Evolutionary conservation across 495 filamentous ascomycete species (phyloP), one percentile per base, ranked within the genome.

Genomic region (Penicillium pulvis): DNA sequence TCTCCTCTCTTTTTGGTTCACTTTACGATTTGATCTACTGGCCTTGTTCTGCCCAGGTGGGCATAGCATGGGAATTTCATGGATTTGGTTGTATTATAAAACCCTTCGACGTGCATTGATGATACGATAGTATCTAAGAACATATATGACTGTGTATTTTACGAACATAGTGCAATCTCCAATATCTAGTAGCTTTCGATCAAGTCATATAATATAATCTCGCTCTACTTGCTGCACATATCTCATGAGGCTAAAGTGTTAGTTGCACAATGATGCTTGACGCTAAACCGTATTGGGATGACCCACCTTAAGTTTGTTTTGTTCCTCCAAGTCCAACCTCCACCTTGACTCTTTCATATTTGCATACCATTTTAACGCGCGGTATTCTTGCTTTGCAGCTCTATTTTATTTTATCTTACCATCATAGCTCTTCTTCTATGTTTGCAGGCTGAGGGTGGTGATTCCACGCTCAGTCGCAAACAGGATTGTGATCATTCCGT

Each of bases 1-100:
- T 78, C 75, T 72, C 71, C 74, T 67, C 73, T 73, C 67, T 63
- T 55, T 49, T 55, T 56, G 56, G 66, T 58, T 68, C 31, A 58
- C 49, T 53, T 60, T 53, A 48, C 57, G 41, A 52, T 63, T 53
- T 58, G 47, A 50, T 56, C 47, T 66, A 35, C 58, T 56, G 60
- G 49, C 58, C 59, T 54, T 66, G 50, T 65, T 55, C 64, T 61
- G 65, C 16, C 39, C 16, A 41, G 39, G 14, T 41, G 39, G 68
- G 63, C 62, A 71, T 58, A 64, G 69, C 68, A 75, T 72, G 72
- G 68, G 67, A 69, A 60, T 64, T 62, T 61, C 48, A 53, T 56
- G 52, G 64, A 67, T 55, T 67, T 49, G 64, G 59, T 64, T 67
- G 65, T 72, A 71, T 60, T 71, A 70, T 71, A 73, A 73, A 63